Evolutionary conservation across 495 filamentous ascomycete species (phyloP).

Genomic region (Articulospora tetracladia): DNA sequence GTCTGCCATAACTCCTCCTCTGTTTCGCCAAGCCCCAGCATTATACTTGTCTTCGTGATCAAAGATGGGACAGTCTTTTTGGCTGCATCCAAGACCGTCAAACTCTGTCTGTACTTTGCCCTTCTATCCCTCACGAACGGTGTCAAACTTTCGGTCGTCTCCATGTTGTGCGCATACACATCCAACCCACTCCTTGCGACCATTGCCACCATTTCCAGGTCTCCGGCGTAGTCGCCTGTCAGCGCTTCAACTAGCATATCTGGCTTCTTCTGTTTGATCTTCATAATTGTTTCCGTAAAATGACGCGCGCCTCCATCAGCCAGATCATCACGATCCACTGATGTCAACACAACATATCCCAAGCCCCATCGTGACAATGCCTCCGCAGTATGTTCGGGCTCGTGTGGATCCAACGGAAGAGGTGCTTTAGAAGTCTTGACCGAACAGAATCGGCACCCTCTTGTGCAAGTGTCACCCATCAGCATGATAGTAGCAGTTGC

Average conservation of each 20-base stretch:
- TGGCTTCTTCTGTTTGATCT: conserved; percentile 87
- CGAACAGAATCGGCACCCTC: conserved; percentile 93
- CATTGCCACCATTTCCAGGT: conserved; percentile 74
- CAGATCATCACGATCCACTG: conserved; percentile 90
- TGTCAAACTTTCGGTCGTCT: conserved; percentile 89
- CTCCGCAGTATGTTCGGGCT: conserved; percentile 95
- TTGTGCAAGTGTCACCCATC: conserved; percentile 97
- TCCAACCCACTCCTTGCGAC: conserved; percentile 87
- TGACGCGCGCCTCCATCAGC: conserved; percentile 83
- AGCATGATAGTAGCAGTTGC: conserved; percentile 99
- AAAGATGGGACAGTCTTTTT: conserved; percentile 71
- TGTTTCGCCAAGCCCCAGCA: conserved; percentile 92
- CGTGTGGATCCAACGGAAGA: conserved; percentile 84
- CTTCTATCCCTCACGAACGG: conserved; percentile 86
- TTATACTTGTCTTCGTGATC: conserved; percentile 96
- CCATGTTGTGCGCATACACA: conserved; percentile 95
- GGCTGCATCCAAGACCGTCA: conserved; percentile 74
- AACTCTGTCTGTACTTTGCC: conserved; percentile 82
- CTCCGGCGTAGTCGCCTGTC: conserved; percentile 84
- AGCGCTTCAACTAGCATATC: conserved; percentile 89
- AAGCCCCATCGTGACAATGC: conserved; percentile 89
- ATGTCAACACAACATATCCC: conserved; percentile 92
- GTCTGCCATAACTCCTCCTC: conserved; percentile 84
- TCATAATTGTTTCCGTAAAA: conserved; percentile 90
- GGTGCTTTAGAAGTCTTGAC: conserved; percentile 85